Conservation (phyloP, 192 early-diverging fungal species). For the Irineochytrium annulatum region DNA sequence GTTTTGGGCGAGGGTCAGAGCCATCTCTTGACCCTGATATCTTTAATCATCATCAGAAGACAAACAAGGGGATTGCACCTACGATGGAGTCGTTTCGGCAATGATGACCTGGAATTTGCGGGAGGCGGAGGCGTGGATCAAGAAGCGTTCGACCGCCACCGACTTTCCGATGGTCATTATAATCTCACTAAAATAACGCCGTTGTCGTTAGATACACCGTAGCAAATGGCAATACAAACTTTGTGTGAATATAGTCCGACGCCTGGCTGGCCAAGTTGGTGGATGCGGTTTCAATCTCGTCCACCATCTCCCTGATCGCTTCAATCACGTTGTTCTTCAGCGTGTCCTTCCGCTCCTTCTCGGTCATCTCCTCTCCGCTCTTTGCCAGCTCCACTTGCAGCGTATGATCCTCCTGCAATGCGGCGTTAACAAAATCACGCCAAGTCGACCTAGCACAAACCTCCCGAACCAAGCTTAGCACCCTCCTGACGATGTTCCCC, state of each 20-base stretch:
- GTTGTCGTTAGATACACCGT: background rate
- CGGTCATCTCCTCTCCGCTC: background rate
- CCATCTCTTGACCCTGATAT: constrained; percentile 83
- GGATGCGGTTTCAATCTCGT: constrained; percentile 75
- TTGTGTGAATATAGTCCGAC: constrained; percentile 88
- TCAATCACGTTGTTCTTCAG: constrained; percentile 77
- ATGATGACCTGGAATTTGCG: constrained; percentile 94
- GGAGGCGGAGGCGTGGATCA: constrained; percentile 77
- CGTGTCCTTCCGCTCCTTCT: constrained; percentile 17
- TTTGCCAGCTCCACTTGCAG: background rate
- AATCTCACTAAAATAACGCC: constrained; percentile 67
- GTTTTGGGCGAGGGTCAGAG: constrained; percentile 60
- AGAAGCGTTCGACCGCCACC: constrained; percentile 77
- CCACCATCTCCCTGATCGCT: constrained; percentile 81
- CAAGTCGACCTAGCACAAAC: too few relatives aligned
- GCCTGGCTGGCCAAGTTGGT: constrained; percentile 79
- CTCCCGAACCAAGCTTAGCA: constrained; percentile 81
- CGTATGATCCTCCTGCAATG: constrained; percentile 19
- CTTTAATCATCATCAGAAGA: constrained; percentile 41
- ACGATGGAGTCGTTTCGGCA: constrained; percentile 85
- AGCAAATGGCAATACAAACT: constrained; percentile 52
- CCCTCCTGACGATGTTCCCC: constrained; percentile 79
- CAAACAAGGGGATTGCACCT: constrained; percentile 22
- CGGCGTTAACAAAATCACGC: constrained; percentile 27
- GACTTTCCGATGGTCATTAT: constrained; percentile 91